Conservation (phyloP, 2,329 filamentous ascomycete genomes). For the Epichloe brachyelytri region DNA sequence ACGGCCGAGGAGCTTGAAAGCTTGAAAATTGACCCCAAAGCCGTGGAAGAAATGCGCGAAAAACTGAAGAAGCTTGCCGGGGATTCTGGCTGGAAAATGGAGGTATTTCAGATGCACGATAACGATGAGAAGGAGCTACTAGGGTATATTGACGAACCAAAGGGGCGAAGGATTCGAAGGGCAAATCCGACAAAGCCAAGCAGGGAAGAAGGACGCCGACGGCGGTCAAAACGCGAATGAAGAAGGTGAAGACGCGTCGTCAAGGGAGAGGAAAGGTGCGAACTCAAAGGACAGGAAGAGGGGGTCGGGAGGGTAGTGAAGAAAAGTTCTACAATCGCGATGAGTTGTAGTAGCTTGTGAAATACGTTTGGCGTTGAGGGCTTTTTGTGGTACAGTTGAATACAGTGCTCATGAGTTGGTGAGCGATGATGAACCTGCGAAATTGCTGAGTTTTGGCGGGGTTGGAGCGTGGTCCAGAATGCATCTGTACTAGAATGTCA, state of each 20-base stretch:
- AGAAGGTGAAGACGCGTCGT: constrained; percentile 1
- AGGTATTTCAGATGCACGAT: constrained; percentile 56
- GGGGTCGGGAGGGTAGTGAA: constrained; percentile 29
- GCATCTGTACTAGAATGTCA: too few species aligned
- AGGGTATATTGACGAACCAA: constrained; percentile 49
- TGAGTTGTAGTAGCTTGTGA: constrained; percentile 5
- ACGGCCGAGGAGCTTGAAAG: constrained; percentile 55
- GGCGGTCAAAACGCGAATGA: constrained; percentile 15
- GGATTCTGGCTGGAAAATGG: constrained; percentile 65
- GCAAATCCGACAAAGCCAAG: constrained; percentile 18
- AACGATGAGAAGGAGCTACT: constrained; percentile 47
- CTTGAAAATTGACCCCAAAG: constrained; percentile 51
- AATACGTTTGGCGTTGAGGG: too few species aligned
- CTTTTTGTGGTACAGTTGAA: too few species aligned
- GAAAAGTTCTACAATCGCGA: constrained; percentile 34
- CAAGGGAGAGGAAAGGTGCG: not conserved
- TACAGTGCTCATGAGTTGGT: too few species aligned
- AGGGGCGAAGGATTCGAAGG: constrained; percentile 7
- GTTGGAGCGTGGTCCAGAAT: too few species aligned
- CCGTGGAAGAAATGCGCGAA: constrained; percentile 56
- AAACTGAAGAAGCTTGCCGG: constrained; percentile 57
- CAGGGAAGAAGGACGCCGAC: not conserved
- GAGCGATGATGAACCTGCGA: too few species aligned
- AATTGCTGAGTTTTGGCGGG: too few species aligned
- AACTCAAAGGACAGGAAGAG: constrained; percentile 5